Conservation (phyloP, 257 asterid genomes). For the Scutellaria galericulata region DNA sequence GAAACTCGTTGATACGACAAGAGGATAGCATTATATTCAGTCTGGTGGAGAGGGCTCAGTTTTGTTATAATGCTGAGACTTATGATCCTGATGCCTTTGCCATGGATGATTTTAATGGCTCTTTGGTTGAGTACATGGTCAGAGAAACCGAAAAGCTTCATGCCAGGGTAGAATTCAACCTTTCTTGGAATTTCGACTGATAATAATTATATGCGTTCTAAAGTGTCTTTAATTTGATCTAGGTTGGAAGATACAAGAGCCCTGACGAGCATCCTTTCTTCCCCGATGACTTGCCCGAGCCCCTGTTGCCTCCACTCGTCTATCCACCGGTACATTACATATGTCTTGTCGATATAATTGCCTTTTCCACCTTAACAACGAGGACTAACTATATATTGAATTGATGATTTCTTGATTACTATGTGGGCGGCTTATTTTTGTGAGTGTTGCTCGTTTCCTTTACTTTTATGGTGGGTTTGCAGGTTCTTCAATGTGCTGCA, state of each 20-base stretch:
- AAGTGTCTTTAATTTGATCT: conserved; percentile 1
- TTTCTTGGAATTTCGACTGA: neutral
- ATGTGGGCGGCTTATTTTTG: neutral
- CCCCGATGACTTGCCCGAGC: conserved; percentile 63
- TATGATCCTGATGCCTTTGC: conserved; percentile 64
- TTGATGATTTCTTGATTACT: neutral
- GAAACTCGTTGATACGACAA: conserved; percentile 71
- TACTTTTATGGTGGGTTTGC: neutral
- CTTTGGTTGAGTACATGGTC: conserved; percentile 78
- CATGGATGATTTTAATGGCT: conserved; percentile 72
- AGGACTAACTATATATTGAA: neutral
- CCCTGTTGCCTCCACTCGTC: conserved; percentile 77
- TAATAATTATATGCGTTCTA: neutral
- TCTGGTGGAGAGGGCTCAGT: conserved; percentile 85
- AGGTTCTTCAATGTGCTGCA: conserved; percentile 82
- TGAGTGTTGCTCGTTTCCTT: neutral
- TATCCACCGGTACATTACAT: conserved; percentile 61
- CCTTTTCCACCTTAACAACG: neutral
- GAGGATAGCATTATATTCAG: conserved; percentile 89
- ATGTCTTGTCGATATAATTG: neutral
- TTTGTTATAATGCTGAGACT: conserved; percentile 61
- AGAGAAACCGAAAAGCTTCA: conserved; percentile 87
- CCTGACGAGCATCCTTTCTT: conserved; percentile 95
- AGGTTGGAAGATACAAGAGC: conserved; percentile 87
- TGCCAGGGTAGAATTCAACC: conserved; percentile 49